Evolutionary conservation across 495 filamentous ascomycete species (phyloP), one percentile per base, ranked within the genome.

Genomic region (Cenococcum geophilum): DNA sequence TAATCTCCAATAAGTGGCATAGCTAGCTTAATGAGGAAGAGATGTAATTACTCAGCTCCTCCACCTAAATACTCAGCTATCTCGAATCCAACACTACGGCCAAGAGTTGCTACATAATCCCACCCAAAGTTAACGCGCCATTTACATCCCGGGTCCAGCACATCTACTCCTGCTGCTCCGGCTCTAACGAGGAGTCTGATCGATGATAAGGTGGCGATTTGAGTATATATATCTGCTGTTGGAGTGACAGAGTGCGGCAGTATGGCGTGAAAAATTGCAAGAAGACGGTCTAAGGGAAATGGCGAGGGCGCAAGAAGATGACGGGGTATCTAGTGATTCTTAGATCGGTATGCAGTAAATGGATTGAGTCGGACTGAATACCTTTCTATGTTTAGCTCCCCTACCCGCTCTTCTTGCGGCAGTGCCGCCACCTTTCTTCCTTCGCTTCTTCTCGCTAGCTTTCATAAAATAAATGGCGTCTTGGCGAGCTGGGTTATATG

Each of bases 401-500:
- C 27, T 32, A 32, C 27, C 27, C 27, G 27, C 43, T 10, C 21
- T 43, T n/a, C 79, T 71, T 55, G 63, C 68, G 69, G 54, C 1
- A 77, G 73, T 16, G 58, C 68, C 73, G 35, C 74, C 72, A 8
- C 76, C 72, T 36, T 73, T 73, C 62, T 77, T 77, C 22, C 76
- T 74, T 32, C 78, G 76, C 64, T 77, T 78, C 55, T 77, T 82
- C 4, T 88, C 83, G 57, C 85, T 83, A 69, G 83, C 80, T 58
- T 91, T 95, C 57, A 86, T 92, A 78, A 98, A 97, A 68, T 92
- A 86, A 32, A 84, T 80, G 1, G 83, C 78, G 72, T 98, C 93
- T 40, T 87, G 81, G 45, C 84, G 77, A 18, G 90, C 79, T 0
- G 89, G 84, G 69, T 89, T 97, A 76, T 92, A 89, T 4, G 91